Percentiles rank a stretch among this genome's conserved stretches.
Evolutionary conservation across 176 grass and related monocot genomes (phyloP).

Genomic region (Juncus effusus): DNA sequence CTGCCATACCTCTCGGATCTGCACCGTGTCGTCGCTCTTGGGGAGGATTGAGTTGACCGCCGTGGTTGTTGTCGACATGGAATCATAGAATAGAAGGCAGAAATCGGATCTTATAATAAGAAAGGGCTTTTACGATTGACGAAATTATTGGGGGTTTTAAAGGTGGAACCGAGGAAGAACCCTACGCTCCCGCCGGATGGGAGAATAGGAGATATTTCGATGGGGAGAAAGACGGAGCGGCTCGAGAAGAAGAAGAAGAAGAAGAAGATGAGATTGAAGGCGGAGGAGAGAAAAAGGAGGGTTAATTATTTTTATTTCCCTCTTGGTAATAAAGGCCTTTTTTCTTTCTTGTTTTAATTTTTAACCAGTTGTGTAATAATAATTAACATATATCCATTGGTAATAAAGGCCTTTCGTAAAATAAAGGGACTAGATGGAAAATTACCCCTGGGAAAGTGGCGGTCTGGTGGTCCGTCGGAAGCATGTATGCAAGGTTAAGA

Average conservation of each 20-base stretch:
- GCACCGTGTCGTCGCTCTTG: constrained; percentile 59
- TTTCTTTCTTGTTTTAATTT: neutral
- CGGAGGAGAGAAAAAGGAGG: too few species aligned
- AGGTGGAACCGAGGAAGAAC: neutral
- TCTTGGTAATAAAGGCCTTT: neutral
- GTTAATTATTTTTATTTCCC: neutral
- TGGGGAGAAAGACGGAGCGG: constrained; percentile 2
- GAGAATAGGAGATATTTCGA: constrained; percentile 7
- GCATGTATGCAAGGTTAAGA: too few species aligned
- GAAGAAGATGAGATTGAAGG: neutral
- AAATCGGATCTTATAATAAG: neutral
- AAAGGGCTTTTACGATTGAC: neutral
- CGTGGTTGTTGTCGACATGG: constrained; percentile 20
- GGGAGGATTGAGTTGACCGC: constrained; percentile 35
- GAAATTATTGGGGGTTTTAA: neutral
- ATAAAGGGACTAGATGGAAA: too few species aligned
- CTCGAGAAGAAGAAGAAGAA: constrained; percentile 28
- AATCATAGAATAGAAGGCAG: constrained; percentile 19
- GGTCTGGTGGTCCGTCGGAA: too few species aligned
- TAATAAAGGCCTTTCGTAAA: too few species aligned
- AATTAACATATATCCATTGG: too few species aligned
- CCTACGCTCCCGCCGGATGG: constrained; percentile 20
- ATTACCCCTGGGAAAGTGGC: too few species aligned
- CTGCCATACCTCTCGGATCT: constrained; percentile 98
- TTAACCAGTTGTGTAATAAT: neutral